These are phyloP conservation scores for Penicillium macrosclerotiorum DNA, from an alignment of 495 filamentous ascomycete species.

Conservation along the genomic window DNA sequence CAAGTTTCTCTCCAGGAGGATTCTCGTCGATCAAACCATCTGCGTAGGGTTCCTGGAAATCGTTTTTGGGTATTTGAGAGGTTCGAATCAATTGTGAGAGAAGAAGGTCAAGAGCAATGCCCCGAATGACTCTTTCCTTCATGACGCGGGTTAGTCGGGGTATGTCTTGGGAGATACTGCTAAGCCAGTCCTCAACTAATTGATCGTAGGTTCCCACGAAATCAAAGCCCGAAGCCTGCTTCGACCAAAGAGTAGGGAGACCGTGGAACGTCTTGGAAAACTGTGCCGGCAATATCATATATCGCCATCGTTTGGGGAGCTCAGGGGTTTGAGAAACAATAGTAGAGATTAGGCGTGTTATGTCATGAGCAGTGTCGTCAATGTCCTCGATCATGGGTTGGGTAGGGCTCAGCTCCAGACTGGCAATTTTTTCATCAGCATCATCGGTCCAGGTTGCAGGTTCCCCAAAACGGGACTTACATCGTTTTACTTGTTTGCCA, in stretches of 20 bases:
- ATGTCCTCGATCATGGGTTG: constrained; percentile 31
- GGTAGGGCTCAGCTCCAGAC: constrained; percentile 29
- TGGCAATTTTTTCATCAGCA: constrained; percentile 14
- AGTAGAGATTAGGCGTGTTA: constrained; percentile 23
- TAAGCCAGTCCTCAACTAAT: constrained; percentile 41
- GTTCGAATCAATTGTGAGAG: constrained; percentile 30
- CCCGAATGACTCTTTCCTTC: constrained; percentile 42
- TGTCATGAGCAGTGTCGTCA: constrained; percentile 30
- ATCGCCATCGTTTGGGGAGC: constrained; percentile 5
- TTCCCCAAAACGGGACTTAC: constrained; percentile 1
- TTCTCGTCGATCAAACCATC: neutral
- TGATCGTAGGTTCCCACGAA: constrained; percentile 36
- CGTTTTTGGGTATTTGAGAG: constrained; percentile 9
- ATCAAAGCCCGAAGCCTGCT: constrained; percentile 10
- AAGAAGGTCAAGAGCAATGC: constrained; percentile 38
- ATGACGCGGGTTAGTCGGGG: constrained; percentile 37
- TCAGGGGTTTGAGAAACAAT: constrained; percentile 6
- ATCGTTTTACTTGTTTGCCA: constrained; percentile 19
- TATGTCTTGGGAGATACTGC: constrained; percentile 29
- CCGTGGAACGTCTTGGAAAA: constrained; percentile 9
- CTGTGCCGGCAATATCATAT: constrained; percentile 20
- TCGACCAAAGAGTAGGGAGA: constrained; percentile 2
- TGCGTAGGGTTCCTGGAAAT: neutral
- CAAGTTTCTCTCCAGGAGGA: neutral
- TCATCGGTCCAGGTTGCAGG: neutral